Evolutionary conservation across 1,284 basidiomycete genomes (phyloP).

Genomic region (Cutaneotrichosporon arboriforme): DNA sequence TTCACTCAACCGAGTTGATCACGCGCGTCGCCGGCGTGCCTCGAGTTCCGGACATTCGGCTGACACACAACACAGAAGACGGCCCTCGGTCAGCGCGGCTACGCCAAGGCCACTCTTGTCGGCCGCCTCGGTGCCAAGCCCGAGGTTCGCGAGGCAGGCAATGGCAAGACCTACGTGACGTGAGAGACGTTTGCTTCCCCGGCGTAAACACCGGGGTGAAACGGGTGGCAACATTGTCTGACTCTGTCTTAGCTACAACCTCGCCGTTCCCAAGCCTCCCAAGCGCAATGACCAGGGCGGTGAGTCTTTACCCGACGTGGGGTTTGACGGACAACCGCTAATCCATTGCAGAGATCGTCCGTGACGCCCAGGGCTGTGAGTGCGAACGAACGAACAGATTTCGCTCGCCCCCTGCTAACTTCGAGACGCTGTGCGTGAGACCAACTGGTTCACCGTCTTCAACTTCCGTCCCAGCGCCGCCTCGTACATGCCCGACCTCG

Average conservation of each 20-base stretch:
- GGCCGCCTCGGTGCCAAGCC: slow-evolving; percentile 38
- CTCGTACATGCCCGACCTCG: slow-evolving; percentile 24
- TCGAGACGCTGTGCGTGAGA: slow-evolving; percentile 21
- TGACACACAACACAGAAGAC: slow-evolving; percentile 11
- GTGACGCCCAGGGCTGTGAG: slow-evolving; percentile 30
- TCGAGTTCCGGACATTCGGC: not conserved
- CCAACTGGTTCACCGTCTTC: slow-evolving; percentile 39
- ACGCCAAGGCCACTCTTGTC: slow-evolving; percentile 35
- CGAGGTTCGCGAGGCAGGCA: slow-evolving; percentile 22
- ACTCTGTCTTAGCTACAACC: slow-evolving; percentile 23
- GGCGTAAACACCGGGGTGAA: not conserved
- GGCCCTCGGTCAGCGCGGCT: slow-evolving; percentile 15
- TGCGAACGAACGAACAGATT: not conserved
- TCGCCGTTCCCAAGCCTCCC: slow-evolving; percentile 30
- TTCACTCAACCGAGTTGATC: too few species aligned
- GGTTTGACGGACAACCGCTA: not conserved
- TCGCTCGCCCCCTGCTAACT: not conserved
- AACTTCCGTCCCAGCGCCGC: slow-evolving; percentile 31
- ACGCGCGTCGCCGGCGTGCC: too few species aligned
- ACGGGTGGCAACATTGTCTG: not conserved
- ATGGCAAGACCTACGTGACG: slow-evolving; percentile 31
- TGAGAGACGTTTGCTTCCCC: slow-evolving; percentile 17
- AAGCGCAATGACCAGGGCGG: slow-evolving; percentile 34
- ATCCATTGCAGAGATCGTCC: slow-evolving; percentile 15
- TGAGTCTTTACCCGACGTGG: slow-evolving; percentile 13